These are phyloP conservation scores for Chrysanthemum makinoi DNA, from an alignment of 129 eudicot genomes.

Conservation along the genomic window DNA sequence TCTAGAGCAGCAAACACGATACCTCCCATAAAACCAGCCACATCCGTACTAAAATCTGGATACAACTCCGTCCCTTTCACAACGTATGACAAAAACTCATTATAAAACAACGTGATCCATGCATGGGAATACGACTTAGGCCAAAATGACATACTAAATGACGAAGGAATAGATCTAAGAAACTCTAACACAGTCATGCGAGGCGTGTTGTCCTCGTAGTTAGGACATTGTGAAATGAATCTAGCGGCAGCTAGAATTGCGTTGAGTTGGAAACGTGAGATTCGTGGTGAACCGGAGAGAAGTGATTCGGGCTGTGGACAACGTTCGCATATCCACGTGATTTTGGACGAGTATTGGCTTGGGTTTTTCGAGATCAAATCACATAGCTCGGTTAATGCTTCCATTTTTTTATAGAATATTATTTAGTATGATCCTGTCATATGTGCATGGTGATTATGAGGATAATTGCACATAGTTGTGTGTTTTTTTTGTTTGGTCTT, in stretches of 20 bases:
- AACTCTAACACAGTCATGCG: conserved; percentile 53
- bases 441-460: conserved; percentile 6
- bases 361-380: conserved; percentile 74
- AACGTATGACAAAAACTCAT: conserved; percentile 53
- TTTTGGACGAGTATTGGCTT: conserved; percentile 45
- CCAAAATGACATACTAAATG: conserved; percentile 73
- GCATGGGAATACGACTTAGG: conserved; percentile 59
- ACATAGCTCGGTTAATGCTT: conserved; percentile 79
- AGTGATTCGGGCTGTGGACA: conserved; percentile 78
- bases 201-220: conserved; percentile 49
- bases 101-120: conserved; percentile 48
- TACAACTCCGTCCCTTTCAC: conserved; percentile 55
- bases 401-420: conserved; percentile 41
- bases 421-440: neutral
- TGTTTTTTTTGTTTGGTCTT: neutral
- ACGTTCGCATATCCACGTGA: conserved; percentile 78
- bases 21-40: conserved; percentile 72
- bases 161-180: conserved; percentile 55
- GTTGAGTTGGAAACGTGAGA: conserved; percentile 86
- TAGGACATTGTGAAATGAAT: conserved; percentile 66
- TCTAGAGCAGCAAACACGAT: conserved; percentile 47
- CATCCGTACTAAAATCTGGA: conserved; percentile 54
- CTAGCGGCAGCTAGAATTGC: conserved; percentile 69
- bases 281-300: conserved; percentile 59
- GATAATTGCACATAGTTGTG: conserved; percentile 2